phyloP scores from a whole-genome alignment of 805 yeast species.

The Brettanomyces anomalus region DNA sequence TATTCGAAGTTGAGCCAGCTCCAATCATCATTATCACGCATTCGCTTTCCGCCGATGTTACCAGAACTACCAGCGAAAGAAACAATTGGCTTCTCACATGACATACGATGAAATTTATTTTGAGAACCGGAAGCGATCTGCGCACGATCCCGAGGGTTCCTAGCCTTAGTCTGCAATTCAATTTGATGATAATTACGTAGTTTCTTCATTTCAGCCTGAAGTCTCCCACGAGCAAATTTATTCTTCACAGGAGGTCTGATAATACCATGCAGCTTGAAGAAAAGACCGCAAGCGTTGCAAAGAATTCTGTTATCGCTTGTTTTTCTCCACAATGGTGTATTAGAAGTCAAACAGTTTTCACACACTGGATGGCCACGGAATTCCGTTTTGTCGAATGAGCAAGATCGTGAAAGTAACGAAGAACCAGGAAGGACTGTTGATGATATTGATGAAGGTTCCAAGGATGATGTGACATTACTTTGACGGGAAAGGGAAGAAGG shows the following conservation, averaged over 20 bases:
- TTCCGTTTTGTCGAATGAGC: constrained; percentile 1
- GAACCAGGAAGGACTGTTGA: constrained; percentile 4
- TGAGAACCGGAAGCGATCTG: too few relatives aligned
- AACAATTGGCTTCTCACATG: too few relatives aligned
- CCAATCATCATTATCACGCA: constrained; percentile 17
- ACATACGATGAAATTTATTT: too few relatives aligned
- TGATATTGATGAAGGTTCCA: constrained; percentile 5
- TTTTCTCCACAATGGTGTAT: constrained; percentile 92
- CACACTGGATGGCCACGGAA: constrained; percentile 37
- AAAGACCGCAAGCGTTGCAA: constrained; percentile 91
- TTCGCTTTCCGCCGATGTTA: too few relatives aligned
- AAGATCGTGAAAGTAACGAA: constrained; percentile 5
- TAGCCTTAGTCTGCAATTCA: too few relatives aligned
- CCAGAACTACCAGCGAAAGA: too few relatives aligned
- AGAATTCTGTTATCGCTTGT: constrained; percentile 71
- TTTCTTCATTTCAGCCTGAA: not conserved
- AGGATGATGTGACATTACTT: not conserved
- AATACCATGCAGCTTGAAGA: constrained; percentile 79
- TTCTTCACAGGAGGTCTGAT: constrained; percentile 19
- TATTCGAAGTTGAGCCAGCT: constrained; percentile 28
- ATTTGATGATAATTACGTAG: too few relatives aligned
- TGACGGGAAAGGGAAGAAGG: constrained; percentile 1
- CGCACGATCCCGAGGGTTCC: too few relatives aligned
- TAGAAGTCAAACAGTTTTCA: constrained; percentile 83
- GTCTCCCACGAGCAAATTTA: not conserved